Evolutionary conservation across 768 basidiomycete species (phyloP).

Genomic region (Amanita rubescens): DNA sequence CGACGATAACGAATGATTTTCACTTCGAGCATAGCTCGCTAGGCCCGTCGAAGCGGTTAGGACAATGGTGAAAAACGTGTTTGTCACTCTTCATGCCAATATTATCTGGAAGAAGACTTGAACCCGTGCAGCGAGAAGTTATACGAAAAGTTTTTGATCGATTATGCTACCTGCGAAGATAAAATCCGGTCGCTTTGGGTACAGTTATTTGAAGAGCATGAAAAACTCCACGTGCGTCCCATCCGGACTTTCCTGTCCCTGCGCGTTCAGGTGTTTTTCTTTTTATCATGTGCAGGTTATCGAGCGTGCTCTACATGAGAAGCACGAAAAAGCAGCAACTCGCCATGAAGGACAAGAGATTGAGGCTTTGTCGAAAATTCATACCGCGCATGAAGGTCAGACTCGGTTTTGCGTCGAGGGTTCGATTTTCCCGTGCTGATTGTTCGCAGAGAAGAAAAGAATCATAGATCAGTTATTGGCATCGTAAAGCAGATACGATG

Average conservation of each 20-base stretch:
- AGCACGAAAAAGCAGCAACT: not conserved
- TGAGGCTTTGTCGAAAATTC: not conserved
- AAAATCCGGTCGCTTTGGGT: conserved; percentile 16
- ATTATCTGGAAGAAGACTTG: not conserved
- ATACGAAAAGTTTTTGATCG: conserved; percentile 14
- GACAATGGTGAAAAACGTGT: conserved; percentile 11
- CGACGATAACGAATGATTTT: not conserved
- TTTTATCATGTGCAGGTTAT: not conserved
- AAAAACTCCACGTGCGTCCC: conserved; percentile 15
- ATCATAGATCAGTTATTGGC: not conserved
- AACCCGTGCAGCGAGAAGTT: conserved; percentile 12
- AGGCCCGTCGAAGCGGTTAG: conserved; percentile 12
- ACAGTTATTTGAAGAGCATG: conserved; percentile 16
- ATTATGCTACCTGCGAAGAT: conserved; percentile 20
- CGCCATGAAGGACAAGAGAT: not conserved
- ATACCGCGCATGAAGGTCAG: not conserved
- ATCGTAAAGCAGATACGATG: too few species aligned
- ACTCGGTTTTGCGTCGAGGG: not conserved
- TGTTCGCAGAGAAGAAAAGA: not conserved
- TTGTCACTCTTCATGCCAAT: not conserved
- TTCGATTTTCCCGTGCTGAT: not conserved
- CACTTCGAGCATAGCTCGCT: conserved; percentile 5
- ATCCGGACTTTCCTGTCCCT: not conserved
- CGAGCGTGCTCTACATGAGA: not conserved
- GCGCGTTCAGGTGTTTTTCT: not conserved